Percentiles rank a stretch among this genome's conserved stretches.
These are phyloP conservation scores for Yarrowia porcina DNA, from an alignment of 805 yeast genomes.

Conservation along the genomic window DNA sequence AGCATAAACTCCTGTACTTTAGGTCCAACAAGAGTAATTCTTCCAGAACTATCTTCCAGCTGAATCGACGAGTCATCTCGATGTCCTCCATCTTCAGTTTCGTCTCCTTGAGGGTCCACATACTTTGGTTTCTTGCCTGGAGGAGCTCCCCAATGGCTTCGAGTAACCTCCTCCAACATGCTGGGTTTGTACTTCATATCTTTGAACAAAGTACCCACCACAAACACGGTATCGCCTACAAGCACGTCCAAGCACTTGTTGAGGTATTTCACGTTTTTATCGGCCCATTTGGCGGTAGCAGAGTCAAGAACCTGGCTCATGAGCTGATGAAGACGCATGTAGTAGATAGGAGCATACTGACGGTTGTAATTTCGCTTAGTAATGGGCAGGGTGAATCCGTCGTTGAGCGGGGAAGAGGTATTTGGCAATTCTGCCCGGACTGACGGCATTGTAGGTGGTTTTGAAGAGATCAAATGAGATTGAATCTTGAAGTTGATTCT, in stretches of 20 bases:
- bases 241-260: conserved; percentile 60
- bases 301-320: conserved; percentile 47
- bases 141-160: conserved; percentile 36
- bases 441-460: neutral
- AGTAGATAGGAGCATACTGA: conserved; percentile 60
- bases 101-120: conserved; percentile 47
- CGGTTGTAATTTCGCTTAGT: conserved; percentile 46
- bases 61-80: conserved; percentile 49
- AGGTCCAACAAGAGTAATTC: conserved; percentile 68
- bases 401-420: neutral
- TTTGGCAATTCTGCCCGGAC: neutral
- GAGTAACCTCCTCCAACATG: conserved; percentile 67
- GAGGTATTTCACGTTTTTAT: conserved; percentile 39
- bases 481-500: neutral
- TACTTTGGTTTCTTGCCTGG: conserved; percentile 46
- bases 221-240: conserved; percentile 67
- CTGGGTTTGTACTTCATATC: conserved; percentile 85
- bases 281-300: conserved; percentile 56
- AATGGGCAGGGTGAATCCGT: neutral
- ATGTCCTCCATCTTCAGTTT: conserved; percentile 35
- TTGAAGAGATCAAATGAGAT: neutral
- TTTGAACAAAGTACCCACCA: conserved; percentile 79
- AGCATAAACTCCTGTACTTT: conserved; percentile 50
- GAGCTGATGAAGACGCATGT: conserved; percentile 48
- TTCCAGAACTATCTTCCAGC: conserved; percentile 91